phyloP scores from a whole-genome alignment of 2,329 filamentous ascomycete species.

The Fusarium equiseti region DNA sequence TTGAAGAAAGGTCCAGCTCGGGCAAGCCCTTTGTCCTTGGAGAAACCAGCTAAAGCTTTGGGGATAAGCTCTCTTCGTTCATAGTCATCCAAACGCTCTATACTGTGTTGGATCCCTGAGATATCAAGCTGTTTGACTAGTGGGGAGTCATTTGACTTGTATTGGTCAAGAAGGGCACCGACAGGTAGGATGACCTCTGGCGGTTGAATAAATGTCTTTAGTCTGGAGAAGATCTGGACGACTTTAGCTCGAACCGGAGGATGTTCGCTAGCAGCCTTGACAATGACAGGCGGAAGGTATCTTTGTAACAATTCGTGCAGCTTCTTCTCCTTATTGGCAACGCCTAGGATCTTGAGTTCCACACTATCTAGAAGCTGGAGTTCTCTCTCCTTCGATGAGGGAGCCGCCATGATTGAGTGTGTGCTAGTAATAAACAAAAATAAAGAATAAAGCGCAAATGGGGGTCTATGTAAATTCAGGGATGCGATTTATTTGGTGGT shows the following conservation, averaged over 20 bases:
- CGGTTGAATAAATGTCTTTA: conserved; percentile 67
- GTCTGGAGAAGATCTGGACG: conserved; percentile 63
- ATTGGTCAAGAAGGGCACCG: conserved; percentile 85
- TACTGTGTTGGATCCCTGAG: conserved; percentile 87
- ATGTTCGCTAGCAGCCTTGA: conserved; percentile 88
- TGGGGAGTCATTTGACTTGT: conserved; percentile 79
- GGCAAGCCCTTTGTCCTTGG: conserved; percentile 49
- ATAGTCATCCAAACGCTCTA: conserved; percentile 61
- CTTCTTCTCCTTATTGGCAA: conserved; percentile 86
- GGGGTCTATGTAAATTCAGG: background rate
- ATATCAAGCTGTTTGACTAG: conserved; percentile 91
- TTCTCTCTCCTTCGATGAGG: conserved; percentile 74
- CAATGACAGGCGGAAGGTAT: conserved; percentile 83
- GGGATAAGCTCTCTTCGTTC: conserved; percentile 82
- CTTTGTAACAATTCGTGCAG: conserved; percentile 81
- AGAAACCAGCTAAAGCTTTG: conserved; percentile 52
- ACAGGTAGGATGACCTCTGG: conserved; percentile 82
- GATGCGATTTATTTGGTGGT: background rate
- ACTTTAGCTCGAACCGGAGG: conserved; percentile 83
- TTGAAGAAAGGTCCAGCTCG: conserved; percentile 77
- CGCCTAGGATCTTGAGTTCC: conserved; percentile 81
- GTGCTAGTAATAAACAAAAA: background rate
- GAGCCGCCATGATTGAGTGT: conserved; percentile 51
- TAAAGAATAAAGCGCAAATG: background rate
- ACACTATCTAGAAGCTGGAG: conserved; percentile 86